phyloP scores from a whole-genome alignment of 192 early-diverging fungal species.

The Allomyces javanicus region DNA sequence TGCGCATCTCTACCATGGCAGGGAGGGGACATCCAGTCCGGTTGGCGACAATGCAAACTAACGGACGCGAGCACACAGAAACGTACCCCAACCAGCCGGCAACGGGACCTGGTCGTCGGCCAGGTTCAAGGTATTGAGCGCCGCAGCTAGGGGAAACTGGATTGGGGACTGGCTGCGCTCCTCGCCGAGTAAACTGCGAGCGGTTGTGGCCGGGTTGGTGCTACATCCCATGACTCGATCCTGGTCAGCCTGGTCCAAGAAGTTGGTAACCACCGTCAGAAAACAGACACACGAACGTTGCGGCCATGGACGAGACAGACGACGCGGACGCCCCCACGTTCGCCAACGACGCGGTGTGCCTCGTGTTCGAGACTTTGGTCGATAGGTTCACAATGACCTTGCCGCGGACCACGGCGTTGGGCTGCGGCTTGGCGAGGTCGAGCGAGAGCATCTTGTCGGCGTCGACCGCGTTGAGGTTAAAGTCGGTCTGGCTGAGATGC shows the following conservation, averaged over 20 bases:
- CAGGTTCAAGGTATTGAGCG: constrained; percentile 18
- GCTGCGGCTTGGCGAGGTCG: constrained; percentile 67
- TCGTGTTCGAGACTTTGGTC: constrained; percentile 29
- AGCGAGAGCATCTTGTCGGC: constrained; percentile 61
- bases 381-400: constrained; percentile 61
- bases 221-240: background rate
- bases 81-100: constrained; percentile 53
- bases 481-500: constrained; percentile 49
- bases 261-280: too few relatives aligned
- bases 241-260: too few relatives aligned
- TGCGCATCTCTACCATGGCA: constrained; percentile 25
- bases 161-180: background rate
- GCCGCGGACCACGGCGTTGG: constrained; percentile 62
- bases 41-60: background rate
- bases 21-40: background rate
- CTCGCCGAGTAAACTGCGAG: too few relatives aligned
- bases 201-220: too few relatives aligned
- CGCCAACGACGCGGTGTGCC: constrained; percentile 11
- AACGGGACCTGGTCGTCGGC: constrained; percentile 50
- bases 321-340: background rate
- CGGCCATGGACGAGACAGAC: too few relatives aligned
- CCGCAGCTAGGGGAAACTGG: constrained; percentile 9
- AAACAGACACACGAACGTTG: too few relatives aligned
- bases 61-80: background rate
- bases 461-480: constrained; percentile 52